Percentiles rank a stretch among this genome's conserved stretches.
These are phyloP conservation scores for Carpinus fangiana DNA, from an alignment of 306 rosid species.

Conservation along the genomic window DNA sequence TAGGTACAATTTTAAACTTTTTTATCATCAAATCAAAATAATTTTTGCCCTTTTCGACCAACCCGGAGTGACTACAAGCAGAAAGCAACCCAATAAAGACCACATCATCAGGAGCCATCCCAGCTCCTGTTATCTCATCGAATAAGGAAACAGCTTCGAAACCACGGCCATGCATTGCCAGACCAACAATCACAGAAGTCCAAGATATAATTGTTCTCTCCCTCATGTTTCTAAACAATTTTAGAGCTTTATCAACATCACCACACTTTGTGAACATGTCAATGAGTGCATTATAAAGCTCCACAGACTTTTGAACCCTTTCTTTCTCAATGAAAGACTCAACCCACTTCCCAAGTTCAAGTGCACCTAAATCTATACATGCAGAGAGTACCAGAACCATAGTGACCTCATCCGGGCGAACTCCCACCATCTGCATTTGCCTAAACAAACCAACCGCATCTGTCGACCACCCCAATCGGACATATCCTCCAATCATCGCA, in stretches of 20 bases:
- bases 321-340: constrained; percentile 68
- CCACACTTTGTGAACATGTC: constrained; percentile 97
- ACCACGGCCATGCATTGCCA: constrained; percentile 91
- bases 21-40: constrained; percentile 63
- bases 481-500: constrained; percentile 87
- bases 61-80: constrained; percentile 85
- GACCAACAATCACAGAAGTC: constrained; percentile 85
- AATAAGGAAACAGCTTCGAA: constrained; percentile 62
- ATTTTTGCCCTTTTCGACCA: constrained; percentile 62
- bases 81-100: constrained; percentile 81
- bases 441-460: constrained; percentile 65
- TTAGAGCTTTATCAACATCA: constrained; percentile 67
- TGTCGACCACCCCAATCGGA: constrained; percentile 52
- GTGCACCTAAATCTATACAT: constrained; percentile 79
- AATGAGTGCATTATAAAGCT: constrained; percentile 78
- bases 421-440: constrained; percentile 72
- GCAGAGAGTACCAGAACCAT: constrained; percentile 82
- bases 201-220: constrained; percentile 73
- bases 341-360: constrained; percentile 90
- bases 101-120: constrained; percentile 74
- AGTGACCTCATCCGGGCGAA: constrained; percentile 79
- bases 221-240: constrained; percentile 55
- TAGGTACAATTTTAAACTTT: constrained; percentile 54
- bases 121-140: constrained; percentile 65
- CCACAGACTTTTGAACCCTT: constrained; percentile 53